Conservation (phyloP, 176 grass and related monocot species). For the Secale cereale region DNA sequence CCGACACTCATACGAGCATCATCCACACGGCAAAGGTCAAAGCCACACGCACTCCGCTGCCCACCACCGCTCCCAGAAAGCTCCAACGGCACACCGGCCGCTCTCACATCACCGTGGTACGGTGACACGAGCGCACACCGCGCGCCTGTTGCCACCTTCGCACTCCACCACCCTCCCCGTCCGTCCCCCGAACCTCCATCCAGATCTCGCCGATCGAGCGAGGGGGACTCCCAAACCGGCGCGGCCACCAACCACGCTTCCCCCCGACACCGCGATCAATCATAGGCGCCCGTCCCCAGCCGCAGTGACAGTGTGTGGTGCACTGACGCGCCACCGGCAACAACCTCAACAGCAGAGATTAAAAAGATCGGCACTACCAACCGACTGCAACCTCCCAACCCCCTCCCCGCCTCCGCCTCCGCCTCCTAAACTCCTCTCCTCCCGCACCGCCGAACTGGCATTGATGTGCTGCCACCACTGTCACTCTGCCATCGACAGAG, state of each 20-base stretch:
- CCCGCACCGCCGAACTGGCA: not conserved
- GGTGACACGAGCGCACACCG: not conserved
- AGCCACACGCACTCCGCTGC: not conserved
- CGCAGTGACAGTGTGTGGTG: slow-evolving; percentile 15
- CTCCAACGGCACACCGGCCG: not conserved
- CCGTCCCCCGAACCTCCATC: not conserved
- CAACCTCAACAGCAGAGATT: not conserved
- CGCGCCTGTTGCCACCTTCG: slow-evolving; percentile 13
- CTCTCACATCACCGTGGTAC: not conserved
- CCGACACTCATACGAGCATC: not conserved
- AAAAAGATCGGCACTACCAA: slow-evolving; percentile 15
- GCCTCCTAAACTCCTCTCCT: slow-evolving; percentile 26
- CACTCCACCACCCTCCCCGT: slow-evolving; percentile 27
- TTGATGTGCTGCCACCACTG: not conserved
- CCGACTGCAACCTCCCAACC: slow-evolving; percentile 47
- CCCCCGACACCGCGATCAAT: slow-evolving; percentile 31
- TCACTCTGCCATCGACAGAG: not conserved
- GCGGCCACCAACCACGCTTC: slow-evolving; percentile 29
- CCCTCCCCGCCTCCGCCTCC: not conserved
- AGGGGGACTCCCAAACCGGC: slow-evolving; percentile 41
- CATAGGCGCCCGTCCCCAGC: not conserved
- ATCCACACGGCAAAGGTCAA: not conserved
- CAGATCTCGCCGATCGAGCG: slow-evolving; percentile 35
- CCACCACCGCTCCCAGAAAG: not conserved
- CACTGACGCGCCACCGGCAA: slow-evolving; percentile 17